These are phyloP conservation scores for Nannizziopsis barbatae DNA, from an alignment of 2,329 filamentous ascomycete species.

Conservation along the genomic window DNA sequence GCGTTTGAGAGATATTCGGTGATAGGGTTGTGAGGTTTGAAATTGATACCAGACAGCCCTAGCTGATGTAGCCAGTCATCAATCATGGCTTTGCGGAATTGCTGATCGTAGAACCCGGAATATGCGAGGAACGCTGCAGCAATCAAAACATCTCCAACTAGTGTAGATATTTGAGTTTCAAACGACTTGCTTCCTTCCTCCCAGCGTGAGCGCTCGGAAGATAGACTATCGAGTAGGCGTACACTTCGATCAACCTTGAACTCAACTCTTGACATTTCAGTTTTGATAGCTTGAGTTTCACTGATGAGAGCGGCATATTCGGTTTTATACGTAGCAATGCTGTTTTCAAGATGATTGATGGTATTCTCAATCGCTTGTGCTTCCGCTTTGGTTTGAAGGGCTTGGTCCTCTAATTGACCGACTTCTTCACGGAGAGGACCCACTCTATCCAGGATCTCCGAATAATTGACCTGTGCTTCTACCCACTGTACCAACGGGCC, in stretches of 20 bases:
- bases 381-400: conserved; percentile 83
- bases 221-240: conserved; percentile 82
- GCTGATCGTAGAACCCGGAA: conserved; percentile 92
- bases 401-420: conserved; percentile 70
- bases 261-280: conserved; percentile 90
- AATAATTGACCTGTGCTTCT: conserved; percentile 90
- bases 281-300: conserved; percentile 93
- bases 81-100: conserved; percentile 93
- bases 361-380: conserved; percentile 84
- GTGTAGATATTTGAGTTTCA: conserved; percentile 91
- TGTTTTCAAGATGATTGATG: conserved; percentile 71
- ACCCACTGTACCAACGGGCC: conserved; percentile 97
- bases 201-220: conserved; percentile 87
- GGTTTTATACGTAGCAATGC: conserved; percentile 88
- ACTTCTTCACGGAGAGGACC: conserved; percentile 89
- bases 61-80: conserved; percentile 96
- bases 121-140: conserved; percentile 97
- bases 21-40: conserved; percentile 86
- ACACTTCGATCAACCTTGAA: conserved; percentile 98
- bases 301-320: conserved; percentile 95
- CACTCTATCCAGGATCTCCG: conserved; percentile 89
- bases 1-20: conserved; percentile 95
- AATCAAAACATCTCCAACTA: conserved; percentile 89
- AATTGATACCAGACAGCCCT: conserved; percentile 80
- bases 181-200: conserved; percentile 97